phyloP scores from a whole-genome alignment of 768 basidiomycete genomes.

The Strobilomyces dryophilus region DNA sequence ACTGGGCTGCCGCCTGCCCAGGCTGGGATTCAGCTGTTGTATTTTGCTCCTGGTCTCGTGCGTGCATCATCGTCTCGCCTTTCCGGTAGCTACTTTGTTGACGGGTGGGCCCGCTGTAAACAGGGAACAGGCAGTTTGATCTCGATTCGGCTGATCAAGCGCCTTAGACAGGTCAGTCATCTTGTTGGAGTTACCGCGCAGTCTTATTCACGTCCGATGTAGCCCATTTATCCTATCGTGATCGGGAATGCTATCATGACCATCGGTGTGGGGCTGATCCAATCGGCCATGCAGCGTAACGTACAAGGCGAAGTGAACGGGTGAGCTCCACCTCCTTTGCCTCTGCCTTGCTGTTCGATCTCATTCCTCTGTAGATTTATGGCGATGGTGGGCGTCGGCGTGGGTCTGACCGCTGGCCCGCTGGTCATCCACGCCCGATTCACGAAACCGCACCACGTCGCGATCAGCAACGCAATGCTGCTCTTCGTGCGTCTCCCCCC shows the following conservation, averaged over 20 bases:
- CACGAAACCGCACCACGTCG: slow-evolving; percentile 38
- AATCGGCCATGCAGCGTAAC: slow-evolving; percentile 38
- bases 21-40: slow-evolving; percentile 47
- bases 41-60: slow-evolving; percentile 48
- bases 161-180: slow-evolving; percentile 33
- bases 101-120: neutral
- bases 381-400: slow-evolving; percentile 41
- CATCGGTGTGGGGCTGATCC: slow-evolving; percentile 41
- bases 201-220: neutral
- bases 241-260: slow-evolving; percentile 36
- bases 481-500: slow-evolving; percentile 38
- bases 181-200: neutral
- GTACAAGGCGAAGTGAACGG: slow-evolving; percentile 34
- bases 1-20: slow-evolving; percentile 35
- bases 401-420: slow-evolving; percentile 39
- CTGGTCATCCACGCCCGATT: slow-evolving; percentile 44
- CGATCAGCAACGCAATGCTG: slow-evolving; percentile 39
- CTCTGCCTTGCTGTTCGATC: neutral
- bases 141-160: slow-evolving; percentile 33
- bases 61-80: slow-evolving; percentile 7
- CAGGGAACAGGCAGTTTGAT: slow-evolving; percentile 38
- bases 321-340: slow-evolving; percentile 16
- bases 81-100: neutral
- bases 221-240: slow-evolving; percentile 42
- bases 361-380: slow-evolving; percentile 33